Percentiles rank a stretch among this genome's conserved stretches.
phyloP scores from a whole-genome alignment of 495 filamentous ascomycete species.

The Staphylotrichum longicolle region DNA sequence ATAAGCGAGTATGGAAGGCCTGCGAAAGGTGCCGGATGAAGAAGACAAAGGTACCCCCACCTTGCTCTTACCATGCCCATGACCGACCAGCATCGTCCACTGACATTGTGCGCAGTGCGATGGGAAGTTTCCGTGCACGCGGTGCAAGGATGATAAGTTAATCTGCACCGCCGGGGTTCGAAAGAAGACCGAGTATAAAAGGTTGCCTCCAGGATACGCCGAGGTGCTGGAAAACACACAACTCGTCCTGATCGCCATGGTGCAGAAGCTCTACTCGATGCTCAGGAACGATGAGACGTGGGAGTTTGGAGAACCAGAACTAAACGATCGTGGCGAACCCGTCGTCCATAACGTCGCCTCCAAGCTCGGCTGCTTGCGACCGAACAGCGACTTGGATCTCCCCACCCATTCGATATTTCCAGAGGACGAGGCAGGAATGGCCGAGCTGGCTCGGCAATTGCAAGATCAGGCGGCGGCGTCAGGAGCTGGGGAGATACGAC shows the following conservation, averaged over 20 bases:
- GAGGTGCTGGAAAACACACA: conserved; percentile 59
- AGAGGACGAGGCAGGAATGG: conserved; percentile 51
- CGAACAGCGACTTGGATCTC: conserved; percentile 54
- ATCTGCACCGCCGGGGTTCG: conserved; percentile 57
- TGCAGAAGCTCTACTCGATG: conserved; percentile 59
- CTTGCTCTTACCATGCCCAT: neutral
- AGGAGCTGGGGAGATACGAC: conserved; percentile 18
- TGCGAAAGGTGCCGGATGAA: conserved; percentile 70
- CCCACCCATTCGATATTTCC: conserved; percentile 52
- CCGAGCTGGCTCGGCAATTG: conserved; percentile 49
- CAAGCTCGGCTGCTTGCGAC: conserved; percentile 57
- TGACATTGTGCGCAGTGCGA: conserved; percentile 54
- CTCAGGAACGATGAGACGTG: conserved; percentile 51
- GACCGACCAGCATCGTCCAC: conserved; percentile 1
- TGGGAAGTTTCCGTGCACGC: conserved; percentile 63
- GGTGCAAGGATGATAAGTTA: conserved; percentile 61
- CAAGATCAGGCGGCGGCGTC: conserved; percentile 42
- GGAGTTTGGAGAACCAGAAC: conserved; percentile 54
- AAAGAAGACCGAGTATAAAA: conserved; percentile 60
- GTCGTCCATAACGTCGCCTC: conserved; percentile 57
- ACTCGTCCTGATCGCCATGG: conserved; percentile 54
- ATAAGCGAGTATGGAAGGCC: conserved; percentile 68
- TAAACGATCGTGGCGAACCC: conserved; percentile 56
- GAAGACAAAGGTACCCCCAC: conserved; percentile 61
- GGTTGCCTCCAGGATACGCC: conserved; percentile 56